A percentile compares a stretch with the other conserved stretches of the same genome.
Conservation (phyloP, 2,329 filamentous ascomycete genomes). For the Xylaria sp. region DNA sequence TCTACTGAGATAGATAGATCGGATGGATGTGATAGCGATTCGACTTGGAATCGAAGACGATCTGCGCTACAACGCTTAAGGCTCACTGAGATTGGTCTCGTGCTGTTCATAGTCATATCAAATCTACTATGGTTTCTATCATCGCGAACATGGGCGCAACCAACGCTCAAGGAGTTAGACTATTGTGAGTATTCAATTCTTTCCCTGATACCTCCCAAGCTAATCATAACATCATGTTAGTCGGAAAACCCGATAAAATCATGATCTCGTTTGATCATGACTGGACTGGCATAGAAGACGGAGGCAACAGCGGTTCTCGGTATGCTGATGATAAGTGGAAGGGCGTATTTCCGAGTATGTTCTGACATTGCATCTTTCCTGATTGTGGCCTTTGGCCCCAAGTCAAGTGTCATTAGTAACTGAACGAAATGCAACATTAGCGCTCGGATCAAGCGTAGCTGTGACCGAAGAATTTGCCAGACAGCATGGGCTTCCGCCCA, state of each 20-base stretch:
- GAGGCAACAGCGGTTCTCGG: neutral
- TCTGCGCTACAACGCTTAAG: neutral
- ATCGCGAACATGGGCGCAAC: conserved; percentile 1
- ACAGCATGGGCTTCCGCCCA: conserved; percentile 4
- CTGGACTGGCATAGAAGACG: conserved; percentile 10
- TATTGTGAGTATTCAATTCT: conserved; percentile 8
- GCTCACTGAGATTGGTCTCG: conserved; percentile 10
- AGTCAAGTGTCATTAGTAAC: neutral
- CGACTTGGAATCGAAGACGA: neutral
- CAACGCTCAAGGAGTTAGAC: conserved; percentile 1
- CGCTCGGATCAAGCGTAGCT: conserved; percentile 7
- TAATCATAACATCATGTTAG: conserved; percentile 2
- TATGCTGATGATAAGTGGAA: conserved; percentile 23
- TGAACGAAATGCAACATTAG: neutral
- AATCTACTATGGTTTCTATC: conserved; percentile 17
- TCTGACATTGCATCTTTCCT: neutral
- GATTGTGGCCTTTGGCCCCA: neutral
- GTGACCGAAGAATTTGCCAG: conserved; percentile 5
- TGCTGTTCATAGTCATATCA: conserved; percentile 2
- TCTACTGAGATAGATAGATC: conserved; percentile 2
- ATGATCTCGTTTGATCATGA: conserved; percentile 19
- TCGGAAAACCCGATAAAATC: conserved; percentile 11
- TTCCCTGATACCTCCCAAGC: neutral
- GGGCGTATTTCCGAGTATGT: conserved; percentile 18
- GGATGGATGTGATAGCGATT: neutral